A percentile compares a stretch with the other conserved stretches of the same genome.
phyloP scores from a whole-genome alignment of 139 green algal genomes.

The Yamagishiella unicocca region DNA sequence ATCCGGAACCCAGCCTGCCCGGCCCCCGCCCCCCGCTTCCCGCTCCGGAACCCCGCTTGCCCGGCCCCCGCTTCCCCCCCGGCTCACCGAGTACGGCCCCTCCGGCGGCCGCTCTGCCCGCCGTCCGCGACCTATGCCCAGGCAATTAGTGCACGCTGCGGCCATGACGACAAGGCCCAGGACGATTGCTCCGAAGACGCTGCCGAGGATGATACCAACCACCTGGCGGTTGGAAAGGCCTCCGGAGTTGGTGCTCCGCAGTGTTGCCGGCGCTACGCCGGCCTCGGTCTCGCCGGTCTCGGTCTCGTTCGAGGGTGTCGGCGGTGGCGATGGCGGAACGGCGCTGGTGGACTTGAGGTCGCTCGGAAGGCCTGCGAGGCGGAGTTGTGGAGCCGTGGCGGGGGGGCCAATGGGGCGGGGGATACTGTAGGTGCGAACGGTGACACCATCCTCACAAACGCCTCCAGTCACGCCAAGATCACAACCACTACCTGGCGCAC shows the following conservation, averaged over 20 bases:
- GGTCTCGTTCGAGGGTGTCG: background rate
- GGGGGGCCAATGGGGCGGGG: background rate
- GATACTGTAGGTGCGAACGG: background rate
- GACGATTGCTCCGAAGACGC: background rate
- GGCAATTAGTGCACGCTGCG: background rate
- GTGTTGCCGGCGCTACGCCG: background rate
- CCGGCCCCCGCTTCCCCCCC: background rate
- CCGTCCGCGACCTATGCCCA: background rate
- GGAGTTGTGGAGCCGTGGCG: background rate
- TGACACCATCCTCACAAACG: background rate
- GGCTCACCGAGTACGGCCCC: background rate
- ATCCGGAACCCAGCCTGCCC: background rate
- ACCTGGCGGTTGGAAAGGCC: slow-evolving; percentile 1
- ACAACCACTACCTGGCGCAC: too few relatives aligned
- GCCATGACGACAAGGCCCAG: background rate
- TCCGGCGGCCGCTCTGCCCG: background rate
- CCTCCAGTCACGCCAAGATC: background rate
- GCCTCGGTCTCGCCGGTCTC: background rate
- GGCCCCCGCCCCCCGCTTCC: background rate
- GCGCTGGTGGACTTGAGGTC: too few relatives aligned
- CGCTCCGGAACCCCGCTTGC: background rate
- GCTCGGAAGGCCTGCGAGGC: too few relatives aligned
- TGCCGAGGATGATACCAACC: background rate
- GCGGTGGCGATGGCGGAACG: too few relatives aligned
- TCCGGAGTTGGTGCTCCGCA: background rate